Percentiles rank a stretch among this genome's conserved stretches.
These are phyloP conservation scores for Mycena albidolilacea DNA, from an alignment of 768 basidiomycete species.

Conservation along the genomic window DNA sequence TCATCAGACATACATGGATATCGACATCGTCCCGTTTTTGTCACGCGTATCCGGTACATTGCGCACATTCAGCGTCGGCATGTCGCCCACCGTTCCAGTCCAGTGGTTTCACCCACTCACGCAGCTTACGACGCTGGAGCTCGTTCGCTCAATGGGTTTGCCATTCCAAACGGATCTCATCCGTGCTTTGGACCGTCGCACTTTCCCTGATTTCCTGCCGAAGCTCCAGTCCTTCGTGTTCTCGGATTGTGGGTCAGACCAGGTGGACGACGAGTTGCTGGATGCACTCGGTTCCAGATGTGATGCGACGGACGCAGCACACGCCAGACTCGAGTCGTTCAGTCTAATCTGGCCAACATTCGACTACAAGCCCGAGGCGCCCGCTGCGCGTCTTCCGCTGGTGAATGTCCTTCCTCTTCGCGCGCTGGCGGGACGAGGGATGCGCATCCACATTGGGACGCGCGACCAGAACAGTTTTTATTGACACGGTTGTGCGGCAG, in stretches of 20 bases:
- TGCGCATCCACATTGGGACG: slow-evolving; percentile 13
- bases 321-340: slow-evolving; percentile 23
- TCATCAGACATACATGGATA: background rate
- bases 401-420: slow-evolving; percentile 11
- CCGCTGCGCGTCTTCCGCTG: slow-evolving; percentile 7
- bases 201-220: slow-evolving; percentile 15
- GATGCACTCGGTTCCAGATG: slow-evolving; percentile 27
- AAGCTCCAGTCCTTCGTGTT: slow-evolving; percentile 16
- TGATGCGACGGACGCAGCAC: background rate
- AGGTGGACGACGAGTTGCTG: slow-evolving; percentile 17
- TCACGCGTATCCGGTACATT: background rate
- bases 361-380: background rate
- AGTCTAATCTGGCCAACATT: slow-evolving; percentile 24
- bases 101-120: slow-evolving; percentile 1
- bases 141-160: background rate
- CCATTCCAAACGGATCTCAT: slow-evolving; percentile 2
- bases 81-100: slow-evolving; percentile 20
- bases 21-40: slow-evolving; percentile 18
- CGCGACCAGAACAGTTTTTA: slow-evolving; percentile 9
- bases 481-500: background rate
- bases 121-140: slow-evolving; percentile 23
- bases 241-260: slow-evolving; percentile 10
- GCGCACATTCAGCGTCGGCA: slow-evolving; percentile 9
- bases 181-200: slow-evolving; percentile 18
- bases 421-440: background rate